Conservation (phyloP, 139 green algal species). For the Coccomyxa sp. region DNA sequence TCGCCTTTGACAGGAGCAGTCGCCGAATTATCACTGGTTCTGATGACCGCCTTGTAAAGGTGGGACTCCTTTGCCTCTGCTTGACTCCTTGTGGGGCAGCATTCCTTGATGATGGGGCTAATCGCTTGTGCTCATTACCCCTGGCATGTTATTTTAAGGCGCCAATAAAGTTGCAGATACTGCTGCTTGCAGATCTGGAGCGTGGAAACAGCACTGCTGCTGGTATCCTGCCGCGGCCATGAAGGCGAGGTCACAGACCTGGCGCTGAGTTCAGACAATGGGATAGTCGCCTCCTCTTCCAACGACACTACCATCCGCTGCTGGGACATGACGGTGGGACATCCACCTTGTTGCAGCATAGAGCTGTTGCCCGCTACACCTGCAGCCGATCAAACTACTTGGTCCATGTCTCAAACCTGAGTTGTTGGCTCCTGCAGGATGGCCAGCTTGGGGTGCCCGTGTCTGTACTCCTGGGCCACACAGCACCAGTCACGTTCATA, state of each 20-base stretch:
- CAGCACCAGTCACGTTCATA: constrained; percentile 45
- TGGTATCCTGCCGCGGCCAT: constrained; percentile 52
- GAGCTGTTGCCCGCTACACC: not conserved
- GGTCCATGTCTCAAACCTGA: not conserved
- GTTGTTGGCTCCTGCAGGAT: constrained; percentile 3
- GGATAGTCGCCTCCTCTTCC: constrained; percentile 53
- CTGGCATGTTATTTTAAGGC: too few species aligned
- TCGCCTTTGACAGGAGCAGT: constrained; percentile 51
- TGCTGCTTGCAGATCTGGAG: constrained; percentile 60
- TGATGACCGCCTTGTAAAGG: constrained; percentile 81
- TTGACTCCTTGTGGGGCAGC: too few species aligned
- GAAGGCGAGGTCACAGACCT: constrained; percentile 67
- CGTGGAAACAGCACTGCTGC: constrained; percentile 50
- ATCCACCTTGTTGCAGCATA: not conserved
- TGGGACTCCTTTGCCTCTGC: constrained; percentile 11
- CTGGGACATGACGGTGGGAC: constrained; percentile 57
- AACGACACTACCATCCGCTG: constrained; percentile 53
- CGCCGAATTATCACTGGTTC: constrained; percentile 68
- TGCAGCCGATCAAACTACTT: not conserved
- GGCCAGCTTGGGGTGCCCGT: constrained; percentile 45
- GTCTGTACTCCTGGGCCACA: constrained; percentile 60
- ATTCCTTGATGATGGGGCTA: too few species aligned
- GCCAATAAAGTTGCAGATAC: too few species aligned
- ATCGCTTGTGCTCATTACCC: too few species aligned
- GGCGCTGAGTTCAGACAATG: constrained; percentile 43